Evolutionary conservation across 176 grass and related monocot species (phyloP), one percentile per base, ranked within the genome.

Genomic region (Zoysia japonica): DNA sequence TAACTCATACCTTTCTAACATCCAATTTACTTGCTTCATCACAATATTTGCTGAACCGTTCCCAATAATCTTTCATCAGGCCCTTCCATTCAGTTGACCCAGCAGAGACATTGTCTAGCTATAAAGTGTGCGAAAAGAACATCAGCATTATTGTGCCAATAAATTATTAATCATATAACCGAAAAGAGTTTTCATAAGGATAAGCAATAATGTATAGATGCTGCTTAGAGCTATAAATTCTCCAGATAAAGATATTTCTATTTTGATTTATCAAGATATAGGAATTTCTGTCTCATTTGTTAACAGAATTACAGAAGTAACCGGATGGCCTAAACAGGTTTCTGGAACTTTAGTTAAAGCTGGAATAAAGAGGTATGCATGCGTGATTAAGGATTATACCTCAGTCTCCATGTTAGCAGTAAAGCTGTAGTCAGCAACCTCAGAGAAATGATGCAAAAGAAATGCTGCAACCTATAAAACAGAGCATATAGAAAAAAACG

Each of bases 321-420:
- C 40, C 44, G 6, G 6, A 50, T 46, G 69, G 5, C 52, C 57
- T 52, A 78, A 78, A 14, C 61, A 78, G 43, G 52, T 79, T 88
- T 88, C 52, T 47, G 40, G 41, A 79, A 47, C 45, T 5, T 20
- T 15, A 19, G 53, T 47, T 75, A 48, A 56, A 82, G 75, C 53
- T 70, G 4, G 68, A 54, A 87, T 46, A 28, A 78, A 67, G 47
- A 79, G 39, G 61, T 39, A 67, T 45, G 71, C 48, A 74, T n/a
- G 46, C 60, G n/a, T 61, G 59, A 50, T 9, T 78, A 19, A 70
- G 79, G 83, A 80, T 70, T 65, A 67, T 87, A 98, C 96, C 96
- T 98, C 90, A 72, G 84, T 94, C 81, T 98, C 96, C 96, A 98
- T 88, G 87, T 87, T 85, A 84, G 96, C 96, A 67, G 92, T 98